Percentiles rank a stretch among this genome's conserved stretches.
phyloP scores from a whole-genome alignment of 495 filamentous ascomycete species.

The Xylaria castorea region DNA sequence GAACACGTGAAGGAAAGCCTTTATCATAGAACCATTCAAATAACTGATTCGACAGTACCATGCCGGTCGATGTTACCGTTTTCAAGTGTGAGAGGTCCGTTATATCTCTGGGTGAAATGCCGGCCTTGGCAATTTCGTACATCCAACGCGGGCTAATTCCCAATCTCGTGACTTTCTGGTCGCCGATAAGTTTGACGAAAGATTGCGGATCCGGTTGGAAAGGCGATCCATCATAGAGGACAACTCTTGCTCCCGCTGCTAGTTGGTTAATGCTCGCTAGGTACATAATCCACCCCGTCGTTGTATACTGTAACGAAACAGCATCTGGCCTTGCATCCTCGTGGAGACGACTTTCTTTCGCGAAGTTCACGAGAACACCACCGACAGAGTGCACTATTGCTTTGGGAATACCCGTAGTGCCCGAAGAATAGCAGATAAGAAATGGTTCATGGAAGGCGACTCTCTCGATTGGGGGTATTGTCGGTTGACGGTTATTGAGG shows the following conservation, averaged over 20 bases:
- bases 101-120: constrained; percentile 64
- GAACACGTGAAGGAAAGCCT: constrained; percentile 70
- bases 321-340: constrained; percentile 54
- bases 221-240: constrained; percentile 81
- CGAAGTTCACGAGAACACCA: constrained; percentile 61
- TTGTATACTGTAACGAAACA: constrained; percentile 64
- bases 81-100: constrained; percentile 65
- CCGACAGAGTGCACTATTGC: constrained; percentile 76
- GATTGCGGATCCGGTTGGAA: constrained; percentile 69
- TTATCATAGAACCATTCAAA: constrained; percentile 85
- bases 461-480: constrained; percentile 60
- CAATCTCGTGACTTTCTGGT: constrained; percentile 65
- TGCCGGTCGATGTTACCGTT: constrained; percentile 72
- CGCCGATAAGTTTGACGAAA: constrained; percentile 63
- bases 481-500: constrained; percentile 49
- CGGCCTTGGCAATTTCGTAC: constrained; percentile 67
- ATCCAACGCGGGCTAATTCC: constrained; percentile 79
- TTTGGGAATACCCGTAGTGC: constrained; percentile 77
- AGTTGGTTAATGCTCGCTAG: constrained; percentile 61
- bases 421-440: constrained; percentile 73
- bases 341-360: constrained; percentile 70
- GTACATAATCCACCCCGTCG: constrained; percentile 90
- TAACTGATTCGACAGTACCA: constrained; percentile 75
- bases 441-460: constrained; percentile 73
- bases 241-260: constrained; percentile 59